Base-by-base conservation (phyloP, 2,329 filamentous ascomycete genomes). In the Colletotrichum sp. region DNA sequence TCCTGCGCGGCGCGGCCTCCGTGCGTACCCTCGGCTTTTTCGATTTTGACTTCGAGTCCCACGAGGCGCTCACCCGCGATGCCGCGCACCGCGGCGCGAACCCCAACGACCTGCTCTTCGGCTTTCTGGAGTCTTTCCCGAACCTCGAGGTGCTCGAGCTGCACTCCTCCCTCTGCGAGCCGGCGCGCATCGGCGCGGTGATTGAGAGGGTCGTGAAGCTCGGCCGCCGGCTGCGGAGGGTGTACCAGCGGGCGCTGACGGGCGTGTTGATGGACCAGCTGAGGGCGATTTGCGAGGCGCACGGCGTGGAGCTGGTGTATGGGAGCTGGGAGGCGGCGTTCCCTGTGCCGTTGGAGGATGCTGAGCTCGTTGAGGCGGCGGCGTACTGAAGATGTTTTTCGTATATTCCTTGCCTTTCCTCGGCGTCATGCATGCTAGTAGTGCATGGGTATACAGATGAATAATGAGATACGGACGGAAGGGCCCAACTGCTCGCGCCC, bases 1-100 rank as follows among this genome's bases (percentile, higher is more conserved):
- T 86, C 85, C 79, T 87, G 4, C 79, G 81, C 16, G 85, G 85
- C 44, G 79, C 81, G 3, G 57, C 78, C 24, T 83, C 80, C 3
- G 83, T 87, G 32, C 81, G 77, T 52, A 81, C 79, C 39, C 79
- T 87, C 4, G 84, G 84, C 6, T 62, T 87, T 32, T 84, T 81
- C 55, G 75, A 82, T 34, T 86, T 87, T 64, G 78, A 80, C 36
- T 86, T 87, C 76, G 79, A 78, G 62, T 66, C 75, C 66, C 75
- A 75, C 71, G 71, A 71, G 67, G 71, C 71, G 16, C 75, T 76
- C 49, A 69, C 69, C 49, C 60, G 75, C 7, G 71, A 75, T 44
- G 66, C 75, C 26, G 72, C 71, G 8, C 71, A 71, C 52, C 72
- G 57, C 52, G 68, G 57, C 55, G 49, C 44, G 57, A 68, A 77